Evolutionary conservation across 2,329 filamentous ascomycete genomes (phyloP).

Genomic region (Diaporthe vaccinii): DNA sequence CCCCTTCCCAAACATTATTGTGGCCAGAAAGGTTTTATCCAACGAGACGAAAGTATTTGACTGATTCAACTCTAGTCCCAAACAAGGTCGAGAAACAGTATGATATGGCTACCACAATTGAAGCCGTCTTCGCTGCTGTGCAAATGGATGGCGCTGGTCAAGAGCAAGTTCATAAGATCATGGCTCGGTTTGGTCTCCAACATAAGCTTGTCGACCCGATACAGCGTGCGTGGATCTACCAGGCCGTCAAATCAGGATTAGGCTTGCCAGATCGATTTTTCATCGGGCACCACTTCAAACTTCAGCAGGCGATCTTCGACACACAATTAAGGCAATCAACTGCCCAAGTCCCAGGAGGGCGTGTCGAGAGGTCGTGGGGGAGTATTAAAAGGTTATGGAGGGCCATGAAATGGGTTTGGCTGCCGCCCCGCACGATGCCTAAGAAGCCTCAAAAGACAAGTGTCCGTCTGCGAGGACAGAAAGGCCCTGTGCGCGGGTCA

Average conservation of each 20-base stretch:
- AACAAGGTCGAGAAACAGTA: neutral
- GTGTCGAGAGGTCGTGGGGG: neutral
- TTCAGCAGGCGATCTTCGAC: conserved; percentile 3
- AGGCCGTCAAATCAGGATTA: neutral
- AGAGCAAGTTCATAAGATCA: neutral
- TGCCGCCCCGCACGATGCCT: neutral
- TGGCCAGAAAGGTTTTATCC: neutral
- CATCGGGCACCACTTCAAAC: conserved; percentile 30
- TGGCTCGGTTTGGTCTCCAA: conserved; percentile 15
- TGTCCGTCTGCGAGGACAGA: neutral
- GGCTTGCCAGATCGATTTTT: conserved; percentile 23
- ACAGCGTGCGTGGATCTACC: conserved; percentile 10
- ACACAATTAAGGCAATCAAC: neutral
- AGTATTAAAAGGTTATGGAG: neutral
- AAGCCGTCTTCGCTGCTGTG: conserved; percentile 36
- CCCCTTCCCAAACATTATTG: neutral
- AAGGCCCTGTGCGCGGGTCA: neutral
- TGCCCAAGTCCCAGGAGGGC: too few relatives aligned
- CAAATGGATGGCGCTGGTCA: conserved; percentile 20
- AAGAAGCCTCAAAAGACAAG: too few relatives aligned
- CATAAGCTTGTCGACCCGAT: neutral
- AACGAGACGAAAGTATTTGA: neutral
- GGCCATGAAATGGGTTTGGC: neutral
- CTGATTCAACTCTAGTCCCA: conserved; percentile 18
- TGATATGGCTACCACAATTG: conserved; percentile 29